A percentile compares a stretch with the other conserved stretches of the same genome.
These are phyloP conservation scores for Chlamydomonas asymmetrica DNA, from an alignment of 139 green algal genomes.

Conservation along the genomic window DNA sequence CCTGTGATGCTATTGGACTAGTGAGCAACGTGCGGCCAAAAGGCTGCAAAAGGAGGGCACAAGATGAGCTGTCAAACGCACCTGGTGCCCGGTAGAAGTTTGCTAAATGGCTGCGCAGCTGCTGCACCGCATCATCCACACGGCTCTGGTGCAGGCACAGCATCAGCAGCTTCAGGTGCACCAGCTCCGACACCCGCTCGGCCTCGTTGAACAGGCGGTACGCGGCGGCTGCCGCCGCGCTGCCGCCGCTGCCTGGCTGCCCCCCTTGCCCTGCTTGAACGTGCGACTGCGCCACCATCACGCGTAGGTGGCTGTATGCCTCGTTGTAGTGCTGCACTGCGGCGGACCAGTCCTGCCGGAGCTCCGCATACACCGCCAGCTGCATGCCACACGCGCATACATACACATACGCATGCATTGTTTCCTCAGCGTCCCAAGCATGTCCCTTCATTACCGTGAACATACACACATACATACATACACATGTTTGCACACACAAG, in stretches of 20 bases:
- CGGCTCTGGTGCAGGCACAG: constrained; percentile 55
- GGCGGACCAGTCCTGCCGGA: constrained; percentile 56
- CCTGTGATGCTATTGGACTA: too few relatives aligned
- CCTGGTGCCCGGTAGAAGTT: constrained; percentile 31
- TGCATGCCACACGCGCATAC: too few relatives aligned
- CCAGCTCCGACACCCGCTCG: constrained; percentile 48
- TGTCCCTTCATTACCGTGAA: too few relatives aligned
- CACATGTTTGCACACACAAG: too few relatives aligned
- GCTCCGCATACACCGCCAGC: constrained; percentile 56
- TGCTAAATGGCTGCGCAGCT: constrained; percentile 40
- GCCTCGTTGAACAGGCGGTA: too few relatives aligned
- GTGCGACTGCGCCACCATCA: background rate
- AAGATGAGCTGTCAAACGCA: too few relatives aligned
- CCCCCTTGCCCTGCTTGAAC: background rate
- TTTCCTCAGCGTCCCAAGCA: too few relatives aligned
- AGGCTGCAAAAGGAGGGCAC: too few relatives aligned
- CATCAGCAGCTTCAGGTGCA: constrained; percentile 65
- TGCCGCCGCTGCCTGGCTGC: background rate
- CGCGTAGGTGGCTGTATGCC: constrained; percentile 35
- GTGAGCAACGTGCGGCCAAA: too few relatives aligned
- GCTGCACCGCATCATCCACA: constrained; percentile 43
- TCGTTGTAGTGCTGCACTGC: constrained; percentile 56
- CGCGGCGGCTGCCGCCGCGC: background rate
- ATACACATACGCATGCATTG: too few relatives aligned
- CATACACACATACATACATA: too few relatives aligned